Evolutionary conservation across 2,329 filamentous ascomycete genomes (phyloP), one percentile per base, ranked within the genome.

Genomic region (Pseudocercospora fijiensis): DNA sequence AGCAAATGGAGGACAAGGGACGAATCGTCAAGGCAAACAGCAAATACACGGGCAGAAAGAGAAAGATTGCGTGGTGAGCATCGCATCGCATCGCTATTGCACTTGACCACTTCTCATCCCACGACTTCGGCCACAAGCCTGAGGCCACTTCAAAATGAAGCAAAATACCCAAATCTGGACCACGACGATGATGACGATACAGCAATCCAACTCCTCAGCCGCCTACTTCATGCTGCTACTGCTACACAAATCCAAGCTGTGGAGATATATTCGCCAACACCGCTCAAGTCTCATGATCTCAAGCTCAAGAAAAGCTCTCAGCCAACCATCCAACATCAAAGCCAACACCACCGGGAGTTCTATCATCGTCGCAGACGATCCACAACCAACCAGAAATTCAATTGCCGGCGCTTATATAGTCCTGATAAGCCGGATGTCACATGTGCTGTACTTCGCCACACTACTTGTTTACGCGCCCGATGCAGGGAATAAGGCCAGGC

Each of bases 21-120:
- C 97, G 95, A 82, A 85, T 98, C 27, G 94, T 98, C 71, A 98
- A 98, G 82, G 81, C 88, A 1, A 92, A 85, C 61, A 96, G 91
- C 58, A 98, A 96, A 79, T 99, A 96, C 77, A 98, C 94, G 0
- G 95, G 94, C 28, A 84, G 95, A 72, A 96, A 92, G 81, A 86
- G 95, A 77, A 86, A 90, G 63, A 81, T 88, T 60, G 87, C 87
- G 30, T 96, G 96, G 76, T 96, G 81, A 78, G 58, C 26, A 41
- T n/a, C 47, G 7, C 26, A 4, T 22, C n/a, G 43, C 33, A 37
- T 26, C 10, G 45, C 45, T 9, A 53, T 53, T 53, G 11, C 24
- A 53, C 26, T 20, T 26, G 10, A 26, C 20, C 3, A 24, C 5
- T 11, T 22, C 13, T n/a, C 45, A 24, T 20, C 20, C 45, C 20